These are phyloP conservation scores for Cytospora leucostoma DNA, from an alignment of 2,329 filamentous ascomycete genomes.

Conservation along the genomic window DNA sequence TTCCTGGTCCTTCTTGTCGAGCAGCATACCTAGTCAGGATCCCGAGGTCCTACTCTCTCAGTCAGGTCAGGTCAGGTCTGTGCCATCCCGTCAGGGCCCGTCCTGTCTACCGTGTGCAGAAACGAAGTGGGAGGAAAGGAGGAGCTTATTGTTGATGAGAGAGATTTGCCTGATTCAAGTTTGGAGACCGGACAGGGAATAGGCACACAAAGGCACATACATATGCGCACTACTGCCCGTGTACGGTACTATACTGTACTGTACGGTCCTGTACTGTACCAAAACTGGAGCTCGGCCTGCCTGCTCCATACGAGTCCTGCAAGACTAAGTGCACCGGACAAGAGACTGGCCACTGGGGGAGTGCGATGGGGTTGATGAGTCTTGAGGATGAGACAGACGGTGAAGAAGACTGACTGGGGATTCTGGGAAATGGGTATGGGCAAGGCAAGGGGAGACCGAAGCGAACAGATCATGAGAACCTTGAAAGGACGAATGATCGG, in stretches of 20 bases:
- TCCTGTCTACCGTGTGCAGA: background rate
- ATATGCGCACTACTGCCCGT: background rate
- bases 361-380: slow-evolving; percentile 9
- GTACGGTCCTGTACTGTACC: slow-evolving; percentile 1
- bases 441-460: slow-evolving; percentile 5
- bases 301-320: background rate
- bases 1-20: background rate
- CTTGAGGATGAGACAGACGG: slow-evolving; percentile 8
- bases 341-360: slow-evolving; percentile 5
- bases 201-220: background rate
- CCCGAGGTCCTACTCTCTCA: background rate
- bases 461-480: background rate
- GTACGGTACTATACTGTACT: background rate
- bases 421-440: slow-evolving; percentile 6
- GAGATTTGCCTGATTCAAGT: slow-evolving; percentile 15
- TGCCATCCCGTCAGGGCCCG: background rate
- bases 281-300: background rate
- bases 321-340: slow-evolving; percentile 4
- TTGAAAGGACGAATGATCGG: background rate
- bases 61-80: background rate
- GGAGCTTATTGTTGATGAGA: background rate
- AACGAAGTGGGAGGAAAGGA: slow-evolving; percentile 6
- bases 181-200: slow-evolving; percentile 18
- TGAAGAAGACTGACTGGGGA: slow-evolving; percentile 11
- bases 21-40: background rate